Evolutionary conservation across 2,329 filamentous ascomycete species (phyloP).

Genomic region (Pseudogymnoascus sp.): DNA sequence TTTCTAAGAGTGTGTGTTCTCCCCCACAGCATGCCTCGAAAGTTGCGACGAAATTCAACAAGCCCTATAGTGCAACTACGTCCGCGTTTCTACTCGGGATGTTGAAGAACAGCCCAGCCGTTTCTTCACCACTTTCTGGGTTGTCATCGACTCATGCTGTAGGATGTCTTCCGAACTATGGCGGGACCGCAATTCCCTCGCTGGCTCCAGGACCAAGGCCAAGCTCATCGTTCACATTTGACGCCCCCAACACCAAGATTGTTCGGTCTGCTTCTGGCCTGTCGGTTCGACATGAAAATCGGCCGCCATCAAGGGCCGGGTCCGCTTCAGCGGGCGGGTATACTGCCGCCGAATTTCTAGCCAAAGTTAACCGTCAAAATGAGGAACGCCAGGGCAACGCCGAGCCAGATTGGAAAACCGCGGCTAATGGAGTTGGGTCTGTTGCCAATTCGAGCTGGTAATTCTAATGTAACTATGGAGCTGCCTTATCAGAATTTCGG

Average conservation of each 20-base stretch:
- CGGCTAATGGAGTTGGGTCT: background rate
- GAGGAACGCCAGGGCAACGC: background rate
- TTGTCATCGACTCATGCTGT: slow-evolving; percentile 30
- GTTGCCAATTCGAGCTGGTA: background rate
- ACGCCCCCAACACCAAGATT: background rate
- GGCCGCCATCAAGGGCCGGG: background rate
- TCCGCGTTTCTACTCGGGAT: slow-evolving; percentile 26
- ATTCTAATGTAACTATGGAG: background rate
- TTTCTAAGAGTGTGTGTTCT: slow-evolving; percentile 3
- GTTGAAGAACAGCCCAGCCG: slow-evolving; percentile 23
- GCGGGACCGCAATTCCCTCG: slow-evolving; percentile 29
- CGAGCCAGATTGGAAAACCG: background rate
- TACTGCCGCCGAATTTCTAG: background rate
- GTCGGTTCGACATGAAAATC: background rate
- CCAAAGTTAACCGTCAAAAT: slow-evolving; percentile 4
- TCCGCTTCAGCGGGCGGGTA: background rate
- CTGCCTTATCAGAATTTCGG: background rate
- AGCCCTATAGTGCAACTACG: slow-evolving; percentile 1
- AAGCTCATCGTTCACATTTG: background rate
- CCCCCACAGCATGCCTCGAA: background rate
- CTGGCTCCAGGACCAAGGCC: slow-evolving; percentile 22
- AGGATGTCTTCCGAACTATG: slow-evolving; percentile 30
- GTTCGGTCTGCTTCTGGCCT: background rate
- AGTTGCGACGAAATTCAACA: background rate
- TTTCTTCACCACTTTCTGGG: slow-evolving; percentile 24